Conservation (phyloP, 1,284 basidiomycete species). For the Psilocybe mexicana region DNA sequence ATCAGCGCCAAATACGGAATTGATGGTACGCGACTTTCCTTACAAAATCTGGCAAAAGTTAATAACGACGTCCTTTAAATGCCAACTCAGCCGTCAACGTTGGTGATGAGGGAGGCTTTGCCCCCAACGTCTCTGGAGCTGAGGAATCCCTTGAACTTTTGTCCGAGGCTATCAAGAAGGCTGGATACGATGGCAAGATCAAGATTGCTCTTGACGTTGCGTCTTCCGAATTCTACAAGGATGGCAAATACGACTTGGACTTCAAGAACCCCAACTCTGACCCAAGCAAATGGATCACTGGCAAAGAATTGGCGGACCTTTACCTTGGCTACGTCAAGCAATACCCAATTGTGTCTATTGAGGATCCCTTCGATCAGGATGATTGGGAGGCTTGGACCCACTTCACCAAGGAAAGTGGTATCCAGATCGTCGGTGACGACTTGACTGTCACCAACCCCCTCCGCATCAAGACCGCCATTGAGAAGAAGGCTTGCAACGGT, state of each 20-base stretch:
- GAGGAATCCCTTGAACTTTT: slow-evolving; percentile 98
- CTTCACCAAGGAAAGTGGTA: slow-evolving; percentile 77
- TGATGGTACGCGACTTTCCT: slow-evolving; percentile 64
- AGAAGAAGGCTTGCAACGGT: slow-evolving; percentile 99
- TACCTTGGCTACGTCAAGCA: slow-evolving; percentile 88
- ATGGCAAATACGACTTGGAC: slow-evolving; percentile 99
- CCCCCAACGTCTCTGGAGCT: slow-evolving; percentile 95
- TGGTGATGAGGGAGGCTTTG: slow-evolving; percentile 99
- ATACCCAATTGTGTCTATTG: slow-evolving; percentile 96
- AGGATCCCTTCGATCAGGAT: slow-evolving; percentile 99
- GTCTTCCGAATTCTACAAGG: slow-evolving; percentile 99
- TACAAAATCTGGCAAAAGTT: slow-evolving; percentile 6
- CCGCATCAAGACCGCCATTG: slow-evolving; percentile 98
- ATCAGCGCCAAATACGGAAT: slow-evolving; percentile 99
- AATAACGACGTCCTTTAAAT: slow-evolving; percentile 13
- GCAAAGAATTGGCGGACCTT: slow-evolving; percentile 90
- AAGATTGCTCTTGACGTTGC: slow-evolving; percentile 99
- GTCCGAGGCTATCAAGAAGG: slow-evolving; percentile 94
- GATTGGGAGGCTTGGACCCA: slow-evolving; percentile 99
- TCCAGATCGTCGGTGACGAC: slow-evolving; percentile 98
- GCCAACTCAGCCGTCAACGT: slow-evolving; percentile 86
- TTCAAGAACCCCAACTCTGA: slow-evolving; percentile 99
- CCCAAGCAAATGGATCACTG: slow-evolving; percentile 93
- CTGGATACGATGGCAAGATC: slow-evolving; percentile 98
- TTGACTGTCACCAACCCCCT: slow-evolving; percentile 98